Base-by-base conservation (phyloP, 2,329 filamentous ascomycete species). In the Fusarium sp. region DNA sequence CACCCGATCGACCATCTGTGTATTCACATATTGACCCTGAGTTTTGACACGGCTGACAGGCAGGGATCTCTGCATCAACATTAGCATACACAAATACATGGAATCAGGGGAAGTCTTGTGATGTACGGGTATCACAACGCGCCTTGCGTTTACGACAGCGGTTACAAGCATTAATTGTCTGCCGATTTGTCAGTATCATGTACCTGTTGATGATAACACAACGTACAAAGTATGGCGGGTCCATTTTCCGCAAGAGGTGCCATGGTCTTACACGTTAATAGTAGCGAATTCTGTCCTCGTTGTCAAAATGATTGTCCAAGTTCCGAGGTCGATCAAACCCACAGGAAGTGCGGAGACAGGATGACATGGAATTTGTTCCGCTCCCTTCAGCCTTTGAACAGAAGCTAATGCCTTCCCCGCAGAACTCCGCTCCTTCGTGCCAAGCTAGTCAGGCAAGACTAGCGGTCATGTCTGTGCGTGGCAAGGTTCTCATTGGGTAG, bases 121-220 rank as follows among this genome's bases (percentile, higher is more conserved):
- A 0, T 17, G 2, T 20, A 62, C 58, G 41, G 7, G 59, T 62
- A 19, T 62, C 59, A 7, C 59, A 62, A 1, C 59, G 59, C 9
- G 59, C 59, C 10, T 62, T 62, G 13, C 58, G 58, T 10, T 62
- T 62, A 13, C 58, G 49, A 37, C 58, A 62, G 14, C 58, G 58
- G 6, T 62, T 62, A 7, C 58, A 62, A 3, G 58, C 58, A 41
- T 62, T 62, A 19, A 62, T 47, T 8, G 58, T 62, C 58, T 62
- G 10, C 3, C 45, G 5, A 4, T 17, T 1, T 8, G 7, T 30
- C 8, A 54, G 51, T 20, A 10, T 20, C n/a, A 7, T 2, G 19
- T n/a, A 3, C 8, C 5, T 20, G 14, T 1, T 11, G 11, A 22
- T 22, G 26, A 1, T 9, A 15, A 14, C 30, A 5, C 1, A 14